Percentiles rank a stretch among this genome's conserved stretches.
phyloP scores from a whole-genome alignment of 768 basidiomycete genomes.

The Calocera cornea region DNA sequence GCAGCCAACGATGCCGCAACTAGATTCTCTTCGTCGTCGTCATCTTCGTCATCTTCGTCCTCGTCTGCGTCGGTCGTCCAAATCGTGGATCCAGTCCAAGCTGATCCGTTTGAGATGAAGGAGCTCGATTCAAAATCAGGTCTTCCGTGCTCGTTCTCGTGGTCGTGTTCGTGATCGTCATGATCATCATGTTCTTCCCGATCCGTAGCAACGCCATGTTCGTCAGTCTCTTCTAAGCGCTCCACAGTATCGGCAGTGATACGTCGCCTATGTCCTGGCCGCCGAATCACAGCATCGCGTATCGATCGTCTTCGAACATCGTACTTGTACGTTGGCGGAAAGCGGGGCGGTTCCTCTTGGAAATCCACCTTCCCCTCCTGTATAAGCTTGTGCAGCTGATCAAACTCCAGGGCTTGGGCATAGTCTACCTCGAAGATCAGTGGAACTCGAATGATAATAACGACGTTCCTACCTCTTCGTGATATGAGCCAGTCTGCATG shows the following conservation, averaged over 20 bases:
- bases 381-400: conserved; percentile 76
- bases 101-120: conserved; percentile 7
- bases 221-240: conserved; percentile 14
- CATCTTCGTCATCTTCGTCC: background rate
- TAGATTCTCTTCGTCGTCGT: background rate
- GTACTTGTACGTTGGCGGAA: conserved; percentile 91
- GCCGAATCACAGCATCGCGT: conserved; percentile 23
- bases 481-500: conserved; percentile 93
- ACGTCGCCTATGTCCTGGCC: conserved; percentile 12
- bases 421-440: conserved; percentile 43
- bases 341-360: conserved; percentile 62
- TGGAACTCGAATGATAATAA: background rate
- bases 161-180: conserved; percentile 32
- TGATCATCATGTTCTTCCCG: conserved; percentile 23
- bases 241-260: conserved; percentile 15
- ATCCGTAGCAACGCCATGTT: conserved; percentile 9
- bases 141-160: conserved; percentile 11
- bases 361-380: conserved; percentile 51
- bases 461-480: conserved; percentile 45
- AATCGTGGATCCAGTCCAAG: conserved; percentile 7
- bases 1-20: background rate
- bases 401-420: conserved; percentile 73
- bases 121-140: conserved; percentile 7
- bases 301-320: conserved; percentile 55
- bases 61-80: conserved; percentile 9